These are phyloP conservation scores for Fusarium tjaetaba DNA, from an alignment of 2,329 filamentous ascomycete species.

Conservation along the genomic window DNA sequence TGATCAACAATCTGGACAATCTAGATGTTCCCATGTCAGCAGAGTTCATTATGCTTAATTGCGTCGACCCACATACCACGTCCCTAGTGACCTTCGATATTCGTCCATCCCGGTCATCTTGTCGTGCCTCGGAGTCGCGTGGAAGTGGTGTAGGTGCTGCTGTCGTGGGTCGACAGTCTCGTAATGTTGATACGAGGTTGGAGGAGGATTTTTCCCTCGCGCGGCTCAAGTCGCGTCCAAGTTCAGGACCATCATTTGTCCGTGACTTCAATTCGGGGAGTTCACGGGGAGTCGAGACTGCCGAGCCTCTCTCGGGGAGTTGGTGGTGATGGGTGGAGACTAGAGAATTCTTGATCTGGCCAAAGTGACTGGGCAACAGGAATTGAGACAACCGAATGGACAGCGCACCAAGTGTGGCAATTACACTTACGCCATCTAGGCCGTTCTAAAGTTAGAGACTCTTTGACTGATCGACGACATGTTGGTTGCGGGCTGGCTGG, in stretches of 20 bases:
- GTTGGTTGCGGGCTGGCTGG: background rate
- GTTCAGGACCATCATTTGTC: conserved; percentile 15
- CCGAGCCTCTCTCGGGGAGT: conserved; percentile 19
- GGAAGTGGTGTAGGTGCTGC: background rate
- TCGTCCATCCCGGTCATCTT: background rate
- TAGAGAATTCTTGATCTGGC: background rate
- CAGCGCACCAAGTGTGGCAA: background rate
- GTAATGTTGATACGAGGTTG: conserved; percentile 15
- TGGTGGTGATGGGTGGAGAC: conserved; percentile 7
- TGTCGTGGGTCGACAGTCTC: background rate
- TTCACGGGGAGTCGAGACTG: conserved; percentile 15
- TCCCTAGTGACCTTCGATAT: conserved; percentile 2
- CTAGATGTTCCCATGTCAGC: conserved; percentile 13
- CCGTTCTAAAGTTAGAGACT: background rate
- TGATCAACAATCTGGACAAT: conserved; percentile 15
- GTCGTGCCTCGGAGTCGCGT: background rate
- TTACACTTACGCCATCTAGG: background rate
- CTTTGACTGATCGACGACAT: background rate
- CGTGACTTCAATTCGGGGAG: conserved; percentile 25
- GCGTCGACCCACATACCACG: conserved; percentile 24
- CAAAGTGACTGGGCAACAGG: background rate
- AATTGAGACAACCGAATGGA: background rate
- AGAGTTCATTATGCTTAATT: conserved; percentile 31
- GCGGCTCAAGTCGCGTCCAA: conserved; percentile 2
- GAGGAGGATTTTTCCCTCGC: background rate